Conservation (phyloP, 257 asterid genomes). For the Galeopsis tetrahit region DNA sequence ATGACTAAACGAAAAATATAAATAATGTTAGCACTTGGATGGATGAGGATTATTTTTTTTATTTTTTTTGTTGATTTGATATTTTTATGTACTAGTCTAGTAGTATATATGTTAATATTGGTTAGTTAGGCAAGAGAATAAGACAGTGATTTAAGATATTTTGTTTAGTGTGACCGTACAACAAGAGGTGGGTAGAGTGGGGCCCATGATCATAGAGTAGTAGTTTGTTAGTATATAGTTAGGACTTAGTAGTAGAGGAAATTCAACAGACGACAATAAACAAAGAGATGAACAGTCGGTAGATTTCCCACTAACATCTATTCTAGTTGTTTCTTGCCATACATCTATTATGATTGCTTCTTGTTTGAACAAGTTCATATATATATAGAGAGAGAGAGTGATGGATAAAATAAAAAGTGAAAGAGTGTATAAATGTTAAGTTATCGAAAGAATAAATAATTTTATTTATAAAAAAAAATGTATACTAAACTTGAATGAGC, state of each 20-base stretch:
- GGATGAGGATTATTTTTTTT: neutral
- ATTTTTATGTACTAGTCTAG: too few relatives aligned
- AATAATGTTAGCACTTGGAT: neutral
- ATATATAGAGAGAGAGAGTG: too few relatives aligned
- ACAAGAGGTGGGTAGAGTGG: conserved; percentile 76
- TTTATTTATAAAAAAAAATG: too few relatives aligned
- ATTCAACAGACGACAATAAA: conserved; percentile 34
- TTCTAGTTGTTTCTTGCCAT: neutral
- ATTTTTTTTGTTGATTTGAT: neutral
- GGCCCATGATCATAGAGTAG: conserved; percentile 34
- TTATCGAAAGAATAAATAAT: too few relatives aligned
- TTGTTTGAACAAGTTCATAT: conserved; percentile 1
- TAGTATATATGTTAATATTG: neutral
- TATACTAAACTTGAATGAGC: too few relatives aligned
- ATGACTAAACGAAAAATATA: neutral
- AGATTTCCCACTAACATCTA: conserved; percentile 30
- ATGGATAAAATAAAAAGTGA: too few relatives aligned
- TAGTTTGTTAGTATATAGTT: conserved; percentile 57
- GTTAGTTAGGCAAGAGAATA: conserved; percentile 50
- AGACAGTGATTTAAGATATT: conserved; percentile 42
- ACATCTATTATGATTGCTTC: conserved; percentile 1
- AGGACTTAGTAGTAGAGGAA: conserved; percentile 41
- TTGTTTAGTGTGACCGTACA: conserved; percentile 55
- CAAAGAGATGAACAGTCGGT: conserved; percentile 6
- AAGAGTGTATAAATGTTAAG: too few relatives aligned